Conservation (phyloP, 108 stramenopile genomes). For the Cylindrotheca fusiformis region DNA sequence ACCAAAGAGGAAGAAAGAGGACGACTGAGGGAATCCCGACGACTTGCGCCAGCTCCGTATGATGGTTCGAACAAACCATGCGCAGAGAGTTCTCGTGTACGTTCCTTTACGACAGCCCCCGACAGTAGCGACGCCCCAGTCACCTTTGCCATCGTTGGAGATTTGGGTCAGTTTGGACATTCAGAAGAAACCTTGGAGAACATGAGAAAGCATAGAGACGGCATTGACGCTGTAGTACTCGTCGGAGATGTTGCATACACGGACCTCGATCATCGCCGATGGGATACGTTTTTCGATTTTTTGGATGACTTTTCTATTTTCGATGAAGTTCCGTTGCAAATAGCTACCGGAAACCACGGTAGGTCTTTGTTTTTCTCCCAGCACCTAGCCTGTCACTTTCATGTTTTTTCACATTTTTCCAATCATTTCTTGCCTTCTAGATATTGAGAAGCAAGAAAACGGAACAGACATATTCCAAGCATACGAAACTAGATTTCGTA, state of each 20-base stretch:
- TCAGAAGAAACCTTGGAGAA: constrained; percentile 29
- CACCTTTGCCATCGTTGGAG: constrained; percentile 33
- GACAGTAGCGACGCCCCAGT: neutral
- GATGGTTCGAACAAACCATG: constrained; percentile 23
- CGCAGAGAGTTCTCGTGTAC: constrained; percentile 18
- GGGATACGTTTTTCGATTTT: constrained; percentile 82
- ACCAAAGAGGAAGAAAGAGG: neutral
- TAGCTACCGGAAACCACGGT: constrained; percentile 69
- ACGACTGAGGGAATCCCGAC: constrained; percentile 2
- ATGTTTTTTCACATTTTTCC: neutral
- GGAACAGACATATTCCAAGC: constrained; percentile 47
- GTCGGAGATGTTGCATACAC: constrained; percentile 79
- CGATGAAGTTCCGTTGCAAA: constrained; percentile 44
- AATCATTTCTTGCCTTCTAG: too few relatives aligned
- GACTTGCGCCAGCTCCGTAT: constrained; percentile 13
- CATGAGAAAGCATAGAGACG: constrained; percentile 23
- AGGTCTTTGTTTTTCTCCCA: constrained; percentile 1
- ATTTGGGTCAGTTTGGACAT: constrained; percentile 38
- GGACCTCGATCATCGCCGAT: constrained; percentile 55
- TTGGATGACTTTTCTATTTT: constrained; percentile 48
- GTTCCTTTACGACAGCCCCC: constrained; percentile 35
- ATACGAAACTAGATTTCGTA: constrained; percentile 68
- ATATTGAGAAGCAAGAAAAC: constrained; percentile 51
- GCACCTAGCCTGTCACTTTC: neutral
- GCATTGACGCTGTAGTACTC: constrained; percentile 42